These are phyloP conservation scores for Lipomyces japonicus DNA, from an alignment of 805 yeast genomes.

Conservation along the genomic window DNA sequence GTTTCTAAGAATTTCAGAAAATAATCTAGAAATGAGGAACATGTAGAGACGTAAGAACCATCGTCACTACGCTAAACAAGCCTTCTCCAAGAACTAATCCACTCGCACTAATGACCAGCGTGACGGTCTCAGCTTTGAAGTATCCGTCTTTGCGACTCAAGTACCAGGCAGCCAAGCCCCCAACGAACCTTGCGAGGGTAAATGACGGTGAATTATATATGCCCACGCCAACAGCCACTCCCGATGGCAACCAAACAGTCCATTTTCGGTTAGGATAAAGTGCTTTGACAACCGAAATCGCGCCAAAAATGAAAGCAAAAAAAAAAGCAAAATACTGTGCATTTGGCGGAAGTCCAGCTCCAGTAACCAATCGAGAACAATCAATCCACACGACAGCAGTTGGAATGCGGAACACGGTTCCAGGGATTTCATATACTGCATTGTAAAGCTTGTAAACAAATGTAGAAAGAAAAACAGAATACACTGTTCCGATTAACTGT, in stretches of 20 bases:
- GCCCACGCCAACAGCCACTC: constrained; percentile 97
- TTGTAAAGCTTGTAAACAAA: constrained; percentile 81
- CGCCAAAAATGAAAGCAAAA: constrained; percentile 64
- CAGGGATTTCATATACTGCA: constrained; percentile 79
- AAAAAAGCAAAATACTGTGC: constrained; percentile 63
- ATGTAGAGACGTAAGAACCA: constrained; percentile 67
- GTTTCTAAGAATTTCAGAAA: too few species aligned
- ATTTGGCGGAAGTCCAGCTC: constrained; percentile 80
- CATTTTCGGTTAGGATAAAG: constrained; percentile 27
- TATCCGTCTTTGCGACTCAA: constrained; percentile 6
- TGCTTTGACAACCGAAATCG: constrained; percentile 51
- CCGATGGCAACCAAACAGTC: constrained; percentile 70
- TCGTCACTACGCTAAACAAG: constrained; percentile 72
- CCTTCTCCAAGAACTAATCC: constrained; percentile 96
- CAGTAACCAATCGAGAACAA: constrained; percentile 88
- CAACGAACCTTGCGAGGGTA: constrained; percentile 87
- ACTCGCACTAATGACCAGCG: constrained; percentile 81
- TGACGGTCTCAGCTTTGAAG: constrained; percentile 44
- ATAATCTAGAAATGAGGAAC: constrained; percentile 53
- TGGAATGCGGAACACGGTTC: constrained; percentile 76
- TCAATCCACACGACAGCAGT: constrained; percentile 97
- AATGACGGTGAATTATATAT: constrained; percentile 91
- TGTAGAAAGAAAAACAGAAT: constrained; percentile 76
- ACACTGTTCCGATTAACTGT: constrained; percentile 80
- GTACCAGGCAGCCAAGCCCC: constrained; percentile 67